A percentile compares a stretch with the other conserved stretches of the same genome.
These are phyloP conservation scores for Patellifolia procumbens DNA, from an alignment of 179 eudicot genomes.

Conservation along the genomic window DNA sequence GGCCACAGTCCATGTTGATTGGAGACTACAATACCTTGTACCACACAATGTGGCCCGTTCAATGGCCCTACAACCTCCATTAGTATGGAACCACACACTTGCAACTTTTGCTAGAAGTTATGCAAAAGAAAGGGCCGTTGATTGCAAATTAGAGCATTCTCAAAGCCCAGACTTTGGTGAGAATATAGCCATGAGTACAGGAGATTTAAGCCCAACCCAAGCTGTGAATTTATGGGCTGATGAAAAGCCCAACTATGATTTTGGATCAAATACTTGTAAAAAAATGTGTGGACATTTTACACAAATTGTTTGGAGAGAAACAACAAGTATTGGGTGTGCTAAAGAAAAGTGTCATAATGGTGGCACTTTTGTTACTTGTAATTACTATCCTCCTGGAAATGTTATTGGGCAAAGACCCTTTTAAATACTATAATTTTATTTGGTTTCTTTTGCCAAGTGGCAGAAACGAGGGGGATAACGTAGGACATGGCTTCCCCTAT, in stretches of 20 bases:
- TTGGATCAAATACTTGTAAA: conserved; percentile 27
- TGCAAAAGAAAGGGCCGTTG: neutral
- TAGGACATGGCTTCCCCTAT: no score
- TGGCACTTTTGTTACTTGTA: conserved; percentile 36
- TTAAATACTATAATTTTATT: neutral
- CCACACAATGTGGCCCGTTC: neutral
- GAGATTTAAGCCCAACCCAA: neutral
- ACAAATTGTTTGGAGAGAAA: conserved; percentile 37
- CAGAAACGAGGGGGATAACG: no score
- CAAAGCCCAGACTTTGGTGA: neutral
- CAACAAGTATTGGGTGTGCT: conserved; percentile 33
- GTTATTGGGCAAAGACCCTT: conserved; percentile 17
- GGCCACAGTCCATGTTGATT: neutral
- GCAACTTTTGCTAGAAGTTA: neutral
- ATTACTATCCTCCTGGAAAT: conserved; percentile 49
- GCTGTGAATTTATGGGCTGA: conserved; percentile 36
- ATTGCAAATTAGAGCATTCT: conserved; percentile 2
- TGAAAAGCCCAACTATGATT: conserved; percentile 32
- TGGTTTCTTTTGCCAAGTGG: no score
- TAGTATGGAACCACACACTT: conserved; percentile 3
- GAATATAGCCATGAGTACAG: conserved; percentile 34
- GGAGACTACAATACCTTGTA: neutral
- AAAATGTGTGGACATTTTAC: conserved; percentile 27
- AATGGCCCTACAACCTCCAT: neutral
- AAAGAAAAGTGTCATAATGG: conserved; percentile 24